Percentiles rank a stretch among this genome's conserved stretches.
phyloP scores from a whole-genome alignment of 805 yeast genomes.

The Pichia manshurica region DNA sequence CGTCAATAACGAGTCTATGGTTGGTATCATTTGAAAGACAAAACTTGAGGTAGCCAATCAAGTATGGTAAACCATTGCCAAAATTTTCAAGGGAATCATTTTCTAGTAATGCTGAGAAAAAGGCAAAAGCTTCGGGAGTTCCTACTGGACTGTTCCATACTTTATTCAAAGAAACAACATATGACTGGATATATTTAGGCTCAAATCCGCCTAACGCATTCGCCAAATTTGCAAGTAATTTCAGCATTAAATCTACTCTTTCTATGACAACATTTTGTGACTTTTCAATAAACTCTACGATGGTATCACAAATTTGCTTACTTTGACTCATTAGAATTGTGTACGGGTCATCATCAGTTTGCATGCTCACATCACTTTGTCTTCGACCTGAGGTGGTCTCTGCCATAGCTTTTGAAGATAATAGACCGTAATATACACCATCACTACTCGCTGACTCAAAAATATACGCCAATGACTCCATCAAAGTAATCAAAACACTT shows the following conservation, averaged over 20 bases:
- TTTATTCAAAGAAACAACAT: constrained; percentile 17
- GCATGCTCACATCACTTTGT: constrained; percentile 38
- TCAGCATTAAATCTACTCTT: constrained; percentile 20
- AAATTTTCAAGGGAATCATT: constrained; percentile 30
- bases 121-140: constrained; percentile 31
- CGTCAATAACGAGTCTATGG: constrained; percentile 30
- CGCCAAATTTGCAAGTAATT: constrained; percentile 20
- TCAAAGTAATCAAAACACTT: constrained; percentile 45
- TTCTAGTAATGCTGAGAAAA: constrained; percentile 32
- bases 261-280: constrained; percentile 15
- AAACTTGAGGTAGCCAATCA: constrained; percentile 19
- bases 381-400: constrained; percentile 19
- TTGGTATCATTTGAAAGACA: constrained; percentile 22
- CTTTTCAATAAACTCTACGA: constrained; percentile 12
- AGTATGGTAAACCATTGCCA: constrained; percentile 22
- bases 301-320: constrained; percentile 18
- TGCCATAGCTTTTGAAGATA: constrained; percentile 22
- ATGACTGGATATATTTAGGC: constrained; percentile 16
- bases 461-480: constrained; percentile 39
- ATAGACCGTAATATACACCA: constrained; percentile 30
- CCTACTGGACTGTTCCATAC: constrained; percentile 19
- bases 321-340: constrained; percentile 13
- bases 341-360: constrained; percentile 28
- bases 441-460: constrained; percentile 29
- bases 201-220: constrained; percentile 25